Conservation (phyloP, 306 rosid genomes). For the Vigna unguiculata region DNA sequence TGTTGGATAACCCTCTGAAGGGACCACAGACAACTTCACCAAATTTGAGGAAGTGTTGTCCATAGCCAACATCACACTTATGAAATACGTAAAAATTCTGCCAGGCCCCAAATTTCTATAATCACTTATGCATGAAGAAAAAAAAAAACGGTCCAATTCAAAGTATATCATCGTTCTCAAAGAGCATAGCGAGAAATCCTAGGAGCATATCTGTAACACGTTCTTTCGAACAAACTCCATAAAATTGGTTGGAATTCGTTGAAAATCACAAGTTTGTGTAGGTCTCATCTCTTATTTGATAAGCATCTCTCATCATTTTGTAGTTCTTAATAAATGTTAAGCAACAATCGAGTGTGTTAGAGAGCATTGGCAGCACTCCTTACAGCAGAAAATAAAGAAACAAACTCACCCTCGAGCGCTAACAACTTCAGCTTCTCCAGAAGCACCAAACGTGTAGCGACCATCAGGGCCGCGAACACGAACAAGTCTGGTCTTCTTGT, state of each 20-base stretch:
- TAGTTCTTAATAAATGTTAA: too few species aligned
- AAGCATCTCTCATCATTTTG: too few species aligned
- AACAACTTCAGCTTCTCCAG: slow-evolving; percentile 90
- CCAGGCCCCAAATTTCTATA: neutral
- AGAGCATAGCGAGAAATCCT: neutral
- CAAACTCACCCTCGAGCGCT: slow-evolving; percentile 85
- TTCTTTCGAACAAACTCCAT: too few species aligned
- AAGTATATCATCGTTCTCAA: neutral
- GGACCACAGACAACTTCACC: slow-evolving; percentile 11
- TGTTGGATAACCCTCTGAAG: neutral
- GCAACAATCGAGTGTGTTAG: neutral
- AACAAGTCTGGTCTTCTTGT: slow-evolving; percentile 88
- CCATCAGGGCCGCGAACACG: slow-evolving; percentile 75
- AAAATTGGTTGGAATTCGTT: too few species aligned
- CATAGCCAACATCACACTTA: neutral
- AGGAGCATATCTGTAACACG: neutral
- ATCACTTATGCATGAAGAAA: neutral
- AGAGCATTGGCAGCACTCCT: neutral
- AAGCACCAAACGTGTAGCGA: slow-evolving; percentile 73
- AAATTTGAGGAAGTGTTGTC: slow-evolving; percentile 4
- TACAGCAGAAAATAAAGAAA: slow-evolving; percentile 15
- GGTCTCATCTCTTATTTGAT: neutral
- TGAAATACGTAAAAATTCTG: neutral
- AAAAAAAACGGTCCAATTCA: neutral
- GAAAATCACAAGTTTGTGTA: neutral